Conservation (phyloP, 1,284 basidiomycete genomes). For the Sanguinoderma infundibulare region DNA sequence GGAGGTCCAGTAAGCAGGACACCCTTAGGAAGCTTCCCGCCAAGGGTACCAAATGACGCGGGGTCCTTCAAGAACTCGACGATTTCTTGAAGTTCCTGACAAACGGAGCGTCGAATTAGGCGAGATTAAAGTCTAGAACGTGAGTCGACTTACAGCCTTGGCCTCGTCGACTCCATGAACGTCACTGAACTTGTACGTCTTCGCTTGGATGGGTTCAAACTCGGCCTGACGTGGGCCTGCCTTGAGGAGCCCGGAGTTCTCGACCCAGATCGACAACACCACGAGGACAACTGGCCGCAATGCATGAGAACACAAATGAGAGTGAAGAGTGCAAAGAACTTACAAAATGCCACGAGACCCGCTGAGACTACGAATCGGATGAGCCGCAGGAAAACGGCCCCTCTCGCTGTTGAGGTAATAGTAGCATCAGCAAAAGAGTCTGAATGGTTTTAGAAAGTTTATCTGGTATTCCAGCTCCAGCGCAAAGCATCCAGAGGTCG, state of each 20-base stretch:
- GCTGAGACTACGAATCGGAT: constrained; percentile 60
- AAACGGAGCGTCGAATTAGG: not conserved
- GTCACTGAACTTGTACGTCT: constrained; percentile 87
- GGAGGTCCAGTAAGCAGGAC: constrained; percentile 88
- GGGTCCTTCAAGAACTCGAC: constrained; percentile 94
- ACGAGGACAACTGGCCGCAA: constrained; percentile 70
- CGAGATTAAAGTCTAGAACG: constrained; percentile 1
- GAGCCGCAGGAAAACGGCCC: constrained; percentile 64
- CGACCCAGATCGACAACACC: constrained; percentile 85
- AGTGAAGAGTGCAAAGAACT: constrained; percentile 12
- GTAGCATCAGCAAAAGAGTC: constrained; percentile 1
- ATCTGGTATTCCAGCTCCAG: not conserved
- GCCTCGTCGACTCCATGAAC: constrained; percentile 96
- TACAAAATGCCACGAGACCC: constrained; percentile 32
- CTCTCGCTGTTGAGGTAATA: constrained; percentile 54
- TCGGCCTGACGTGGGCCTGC: constrained; percentile 78
- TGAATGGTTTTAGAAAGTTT: not conserved
- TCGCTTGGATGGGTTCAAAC: constrained; percentile 79
- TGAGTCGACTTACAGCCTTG: constrained; percentile 64
- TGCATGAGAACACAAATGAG: constrained; percentile 51
- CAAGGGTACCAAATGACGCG: constrained; percentile 84
- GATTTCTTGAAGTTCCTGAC: constrained; percentile 87
- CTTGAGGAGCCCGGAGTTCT: constrained; percentile 91
- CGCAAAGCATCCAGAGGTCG: not conserved
- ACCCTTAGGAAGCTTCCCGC: constrained; percentile 92